Conservation (phyloP, 371 early-diverging fungal species). For the Mucor saturninus region DNA sequence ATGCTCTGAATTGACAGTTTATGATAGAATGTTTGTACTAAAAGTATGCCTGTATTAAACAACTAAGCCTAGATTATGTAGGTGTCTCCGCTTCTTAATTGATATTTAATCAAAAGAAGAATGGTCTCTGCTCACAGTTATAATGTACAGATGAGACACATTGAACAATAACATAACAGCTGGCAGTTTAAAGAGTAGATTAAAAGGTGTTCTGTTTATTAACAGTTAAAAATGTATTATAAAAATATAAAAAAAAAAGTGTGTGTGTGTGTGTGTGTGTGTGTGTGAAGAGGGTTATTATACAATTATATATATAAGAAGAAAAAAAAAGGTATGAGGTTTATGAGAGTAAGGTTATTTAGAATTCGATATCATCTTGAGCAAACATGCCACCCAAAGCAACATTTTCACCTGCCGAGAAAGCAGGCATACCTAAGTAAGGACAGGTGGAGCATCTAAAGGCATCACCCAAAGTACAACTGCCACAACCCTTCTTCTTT, state of each 20-base stretch:
- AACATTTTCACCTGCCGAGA: constrained; percentile 96
- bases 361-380: constrained; percentile 56
- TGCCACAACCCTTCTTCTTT: constrained; percentile 64
- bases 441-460: constrained; percentile 99
- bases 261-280: too few relatives aligned
- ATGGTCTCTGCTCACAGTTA: too few relatives aligned
- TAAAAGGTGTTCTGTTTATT: too few relatives aligned
- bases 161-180: too few relatives aligned
- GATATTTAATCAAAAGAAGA: too few relatives aligned
- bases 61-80: too few relatives aligned
- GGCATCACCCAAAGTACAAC: constrained; percentile 98
- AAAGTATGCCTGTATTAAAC: too few relatives aligned
- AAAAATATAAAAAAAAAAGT: not conserved
- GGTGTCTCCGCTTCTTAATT: too few relatives aligned
- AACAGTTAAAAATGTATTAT: not conserved
- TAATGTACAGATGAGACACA: too few relatives aligned
- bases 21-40: too few relatives aligned
- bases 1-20: too few relatives aligned
- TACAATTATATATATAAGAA: not conserved
- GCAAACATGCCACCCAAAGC: constrained; percentile 69
- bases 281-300: not conserved
- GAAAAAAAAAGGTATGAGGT: constrained; percentile 1
- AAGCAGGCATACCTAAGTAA: constrained; percentile 98
- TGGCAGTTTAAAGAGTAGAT: too few relatives aligned
- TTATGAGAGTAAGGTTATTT: constrained; percentile 7